A percentile compares a stretch with the other conserved stretches of the same genome.
Evolutionary conservation across 768 basidiomycete genomes (phyloP).

Genomic region (Amanita pseudoporphyria): DNA sequence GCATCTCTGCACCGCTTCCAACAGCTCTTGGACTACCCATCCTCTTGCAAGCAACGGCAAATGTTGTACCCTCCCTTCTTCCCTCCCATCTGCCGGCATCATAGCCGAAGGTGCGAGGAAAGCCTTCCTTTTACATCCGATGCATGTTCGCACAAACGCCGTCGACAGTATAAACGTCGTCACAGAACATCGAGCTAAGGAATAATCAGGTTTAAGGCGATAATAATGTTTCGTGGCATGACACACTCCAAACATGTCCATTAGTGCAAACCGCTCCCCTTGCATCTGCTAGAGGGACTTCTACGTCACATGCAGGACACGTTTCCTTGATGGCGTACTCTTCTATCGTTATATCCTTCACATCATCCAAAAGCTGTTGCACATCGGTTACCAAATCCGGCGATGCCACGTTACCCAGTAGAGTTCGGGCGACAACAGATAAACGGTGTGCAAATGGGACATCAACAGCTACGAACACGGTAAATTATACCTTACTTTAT

Average conservation of each 20-base stretch:
- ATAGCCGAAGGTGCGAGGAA: slow-evolving; percentile 48
- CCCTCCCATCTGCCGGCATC: slow-evolving; percentile 13
- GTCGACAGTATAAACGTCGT: slow-evolving; percentile 79
- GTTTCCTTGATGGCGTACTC: slow-evolving; percentile 31
- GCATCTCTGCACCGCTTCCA: slow-evolving; percentile 60
- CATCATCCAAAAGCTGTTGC: slow-evolving; percentile 18
- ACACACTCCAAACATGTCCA: slow-evolving; percentile 71
- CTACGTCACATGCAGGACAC: slow-evolving; percentile 67
- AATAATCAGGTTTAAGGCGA: slow-evolving; percentile 10
- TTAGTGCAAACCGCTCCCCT: slow-evolving; percentile 53
- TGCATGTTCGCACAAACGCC: slow-evolving; percentile 66
- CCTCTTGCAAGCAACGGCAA: slow-evolving; percentile 40
- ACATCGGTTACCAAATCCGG: slow-evolving; percentile 28
- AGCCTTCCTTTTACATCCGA: slow-evolving; percentile 75
- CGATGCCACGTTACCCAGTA: slow-evolving; percentile 24
- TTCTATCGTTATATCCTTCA: slow-evolving; percentile 27
- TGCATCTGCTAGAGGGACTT: slow-evolving; percentile 50
- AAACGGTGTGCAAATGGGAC: neutral
- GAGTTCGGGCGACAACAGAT: neutral
- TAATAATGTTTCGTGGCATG: slow-evolving; percentile 9
- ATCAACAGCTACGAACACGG: neutral
- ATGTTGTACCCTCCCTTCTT: slow-evolving; percentile 23
- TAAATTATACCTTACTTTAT: too few species aligned
- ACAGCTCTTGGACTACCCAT: slow-evolving; percentile 56
- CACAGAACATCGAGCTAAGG: slow-evolving; percentile 64